These are phyloP conservation scores for Tulasnella sp. DNA, from an alignment of 768 basidiomycete genomes.

Conservation along the genomic window DNA sequence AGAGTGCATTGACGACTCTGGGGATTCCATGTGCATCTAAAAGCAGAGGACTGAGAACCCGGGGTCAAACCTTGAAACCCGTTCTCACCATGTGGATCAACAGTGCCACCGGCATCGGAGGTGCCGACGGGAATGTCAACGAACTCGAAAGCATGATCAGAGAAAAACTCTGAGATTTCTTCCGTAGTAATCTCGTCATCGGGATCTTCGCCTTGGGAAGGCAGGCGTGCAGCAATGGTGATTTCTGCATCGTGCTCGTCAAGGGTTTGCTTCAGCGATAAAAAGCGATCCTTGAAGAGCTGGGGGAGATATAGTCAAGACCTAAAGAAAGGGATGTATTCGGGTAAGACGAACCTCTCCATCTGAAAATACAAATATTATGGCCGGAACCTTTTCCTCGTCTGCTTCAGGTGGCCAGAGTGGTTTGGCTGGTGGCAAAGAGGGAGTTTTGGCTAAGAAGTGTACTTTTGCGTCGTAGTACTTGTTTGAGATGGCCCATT, in stretches of 20 bases:
- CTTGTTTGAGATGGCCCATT: conserved; percentile 72
- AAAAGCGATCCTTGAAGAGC: conserved; percentile 49
- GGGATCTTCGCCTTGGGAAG: conserved; percentile 28
- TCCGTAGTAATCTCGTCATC: conserved; percentile 36
- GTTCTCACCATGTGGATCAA: not conserved
- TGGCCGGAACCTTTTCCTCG: conserved; percentile 51
- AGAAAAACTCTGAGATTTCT: conserved; percentile 53
- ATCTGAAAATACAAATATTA: conserved; percentile 62
- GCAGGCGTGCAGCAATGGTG: conserved; percentile 55
- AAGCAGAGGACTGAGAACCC: not conserved
- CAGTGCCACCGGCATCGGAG: conserved; percentile 22
- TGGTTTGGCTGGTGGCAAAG: conserved; percentile 22
- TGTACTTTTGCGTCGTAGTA: conserved; percentile 75
- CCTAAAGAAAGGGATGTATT: conserved; percentile 6
- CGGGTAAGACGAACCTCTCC: conserved; percentile 46
- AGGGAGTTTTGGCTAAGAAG: conserved; percentile 34
- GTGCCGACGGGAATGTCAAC: conserved; percentile 41
- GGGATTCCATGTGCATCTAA: conserved; percentile 40
- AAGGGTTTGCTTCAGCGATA: conserved; percentile 37
- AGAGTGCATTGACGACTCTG: conserved; percentile 68
- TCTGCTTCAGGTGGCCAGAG: conserved; percentile 41
- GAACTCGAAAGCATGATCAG: conserved; percentile 69
- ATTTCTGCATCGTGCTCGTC: conserved; percentile 55
- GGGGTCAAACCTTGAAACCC: too few species aligned
- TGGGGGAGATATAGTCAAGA: conserved; percentile 27